Percentiles rank a stretch among this genome's conserved stretches.
Evolutionary conservation across 2,329 filamentous ascomycete species (phyloP).

Genomic region (Aspergillus sp.): DNA sequence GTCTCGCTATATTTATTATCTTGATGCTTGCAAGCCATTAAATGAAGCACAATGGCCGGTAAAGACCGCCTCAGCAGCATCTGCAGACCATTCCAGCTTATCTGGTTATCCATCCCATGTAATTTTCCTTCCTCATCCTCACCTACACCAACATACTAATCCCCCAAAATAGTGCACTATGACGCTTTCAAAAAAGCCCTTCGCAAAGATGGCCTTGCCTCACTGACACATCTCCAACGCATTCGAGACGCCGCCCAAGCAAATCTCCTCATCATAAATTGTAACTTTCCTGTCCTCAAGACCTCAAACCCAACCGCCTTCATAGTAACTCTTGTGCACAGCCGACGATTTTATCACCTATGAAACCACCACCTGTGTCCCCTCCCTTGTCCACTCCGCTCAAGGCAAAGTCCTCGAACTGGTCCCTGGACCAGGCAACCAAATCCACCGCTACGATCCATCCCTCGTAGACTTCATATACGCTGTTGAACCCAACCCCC

Average conservation of each 20-base stretch:
- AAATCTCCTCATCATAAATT: constrained; percentile 10
- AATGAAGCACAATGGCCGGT: too few relatives aligned
- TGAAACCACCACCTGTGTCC: constrained; percentile 28
- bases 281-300: constrained; percentile 3
- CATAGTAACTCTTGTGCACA: constrained; percentile 10
- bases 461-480: constrained; percentile 28
- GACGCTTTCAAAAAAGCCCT: constrained; percentile 10
- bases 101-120: too few relatives aligned
- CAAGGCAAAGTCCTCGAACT: constrained; percentile 37
- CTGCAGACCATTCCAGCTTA: too few relatives aligned
- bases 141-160: too few relatives aligned
- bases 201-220: constrained; percentile 10
- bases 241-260: constrained; percentile 14
- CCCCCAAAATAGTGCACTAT: constrained; percentile 8
- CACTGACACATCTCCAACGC: constrained; percentile 5
- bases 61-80: too few relatives aligned
- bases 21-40: too few relatives aligned
- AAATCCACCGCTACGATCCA: constrained; percentile 33
- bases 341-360: constrained; percentile 23
- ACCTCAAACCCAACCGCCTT: neutral
- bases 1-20: too few relatives aligned
- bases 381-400: constrained; percentile 22
- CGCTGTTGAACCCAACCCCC: constrained; percentile 36
- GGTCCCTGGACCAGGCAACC: constrained; percentile 39
- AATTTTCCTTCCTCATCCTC: too few relatives aligned